Evolutionary conservation across 805 yeast species (phyloP).

Genomic region (Candida piceae): DNA sequence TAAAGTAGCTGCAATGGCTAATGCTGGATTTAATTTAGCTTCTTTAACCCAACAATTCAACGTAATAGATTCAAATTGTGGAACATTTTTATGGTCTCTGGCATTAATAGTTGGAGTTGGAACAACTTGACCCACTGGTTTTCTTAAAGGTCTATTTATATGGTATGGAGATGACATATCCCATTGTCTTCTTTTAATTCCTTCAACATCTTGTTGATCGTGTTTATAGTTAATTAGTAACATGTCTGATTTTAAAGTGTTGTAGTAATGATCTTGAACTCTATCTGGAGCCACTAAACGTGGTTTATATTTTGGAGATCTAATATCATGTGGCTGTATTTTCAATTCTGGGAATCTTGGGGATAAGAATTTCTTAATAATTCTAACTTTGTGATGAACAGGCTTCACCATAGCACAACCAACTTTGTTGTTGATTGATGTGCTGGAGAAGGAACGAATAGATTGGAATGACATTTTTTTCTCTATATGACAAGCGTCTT

Average conservation of each 20-base stretch:
- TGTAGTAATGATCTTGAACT: constrained; percentile 66
- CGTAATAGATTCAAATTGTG: constrained; percentile 60
- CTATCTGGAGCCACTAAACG: constrained; percentile 73
- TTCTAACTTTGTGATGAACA: constrained; percentile 82
- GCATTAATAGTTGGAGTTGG: constrained; percentile 72
- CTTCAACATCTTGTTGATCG: constrained; percentile 46
- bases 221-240: constrained; percentile 75
- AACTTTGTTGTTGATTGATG: constrained; percentile 36
- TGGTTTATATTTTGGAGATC: constrained; percentile 77
- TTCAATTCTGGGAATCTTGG: constrained; percentile 69
- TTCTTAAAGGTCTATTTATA: constrained; percentile 69
- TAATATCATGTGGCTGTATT: constrained; percentile 64
- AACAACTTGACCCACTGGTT: constrained; percentile 70
- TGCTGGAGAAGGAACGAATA: constrained; percentile 28
- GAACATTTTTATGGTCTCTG: constrained; percentile 64
- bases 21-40: constrained; percentile 64
- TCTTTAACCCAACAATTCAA: constrained; percentile 74
- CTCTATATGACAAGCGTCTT: no score
- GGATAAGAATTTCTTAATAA: constrained; percentile 68
- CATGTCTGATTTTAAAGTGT: constrained; percentile 72
- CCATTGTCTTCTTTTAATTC: constrained; percentile 79
- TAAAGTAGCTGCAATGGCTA: constrained; percentile 69
- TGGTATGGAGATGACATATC: constrained; percentile 86
- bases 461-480: constrained; percentile 6
- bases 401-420: constrained; percentile 79